phyloP scores from a whole-genome alignment of 257 asterid species.

The Lycium ferocissimum region DNA sequence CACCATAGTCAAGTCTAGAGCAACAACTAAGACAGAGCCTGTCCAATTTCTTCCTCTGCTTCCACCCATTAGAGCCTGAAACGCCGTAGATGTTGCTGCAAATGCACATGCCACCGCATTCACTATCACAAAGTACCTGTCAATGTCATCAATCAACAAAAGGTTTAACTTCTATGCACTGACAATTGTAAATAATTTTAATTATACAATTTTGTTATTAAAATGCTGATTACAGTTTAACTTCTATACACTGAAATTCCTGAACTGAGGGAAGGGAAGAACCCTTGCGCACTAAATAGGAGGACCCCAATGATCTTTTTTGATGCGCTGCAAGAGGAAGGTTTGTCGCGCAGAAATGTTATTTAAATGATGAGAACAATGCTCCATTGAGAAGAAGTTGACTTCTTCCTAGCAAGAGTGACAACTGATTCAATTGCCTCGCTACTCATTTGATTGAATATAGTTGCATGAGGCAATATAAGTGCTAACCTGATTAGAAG shows the following conservation, averaged over 20 bases:
- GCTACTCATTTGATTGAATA: not conserved
- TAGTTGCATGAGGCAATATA: not conserved
- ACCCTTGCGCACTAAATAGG: no score
- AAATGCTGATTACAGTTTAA: no score
- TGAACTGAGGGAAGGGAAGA: no score
- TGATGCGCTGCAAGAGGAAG: no score
- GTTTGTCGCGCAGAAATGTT: no score
- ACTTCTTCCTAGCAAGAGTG: no score
- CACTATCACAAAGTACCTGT: conserved; percentile 45
- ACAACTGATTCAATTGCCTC: not conserved
- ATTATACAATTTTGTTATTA: no score
- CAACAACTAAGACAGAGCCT: not conserved
- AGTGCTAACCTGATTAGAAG: not conserved
- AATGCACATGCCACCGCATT: conserved; percentile 42
- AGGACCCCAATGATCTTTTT: no score
- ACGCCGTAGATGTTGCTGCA: conserved; percentile 33
- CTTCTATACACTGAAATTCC: no score
- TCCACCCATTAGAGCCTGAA: not conserved
- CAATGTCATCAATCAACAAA: not conserved
- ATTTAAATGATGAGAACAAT: no score
- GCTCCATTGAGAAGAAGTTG: no score
- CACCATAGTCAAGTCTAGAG: conserved; percentile 35
- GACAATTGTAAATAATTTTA: not conserved
- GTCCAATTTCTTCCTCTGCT: not conserved
- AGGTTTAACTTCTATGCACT: not conserved